phyloP scores from a whole-genome alignment of 805 yeast species.

The Wickerhamiella cacticola region DNA sequence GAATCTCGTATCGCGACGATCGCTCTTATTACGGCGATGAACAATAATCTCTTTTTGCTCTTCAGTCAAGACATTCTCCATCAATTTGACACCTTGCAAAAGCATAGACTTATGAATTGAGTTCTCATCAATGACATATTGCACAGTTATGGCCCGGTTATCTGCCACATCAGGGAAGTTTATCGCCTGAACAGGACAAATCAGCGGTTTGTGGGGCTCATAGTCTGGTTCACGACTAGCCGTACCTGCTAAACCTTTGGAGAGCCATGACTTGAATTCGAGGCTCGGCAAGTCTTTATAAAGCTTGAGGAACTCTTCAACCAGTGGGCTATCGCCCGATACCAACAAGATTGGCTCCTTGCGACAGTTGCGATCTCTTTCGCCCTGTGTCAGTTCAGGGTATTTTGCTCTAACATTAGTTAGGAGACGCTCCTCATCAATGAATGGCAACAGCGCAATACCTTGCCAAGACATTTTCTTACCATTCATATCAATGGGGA shows the following conservation, averaged over 20 bases:
- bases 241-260: slow-evolving; percentile 29
- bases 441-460: slow-evolving; percentile 82
- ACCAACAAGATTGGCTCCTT: slow-evolving; percentile 60
- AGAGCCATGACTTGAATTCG: slow-evolving; percentile 18
- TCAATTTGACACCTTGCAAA: slow-evolving; percentile 63
- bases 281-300: slow-evolving; percentile 26
- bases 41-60: slow-evolving; percentile 54
- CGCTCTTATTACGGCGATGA: slow-evolving; percentile 25
- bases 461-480: slow-evolving; percentile 98
- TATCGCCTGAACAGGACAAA: slow-evolving; percentile 35
- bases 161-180: slow-evolving; percentile 37
- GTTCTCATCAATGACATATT: slow-evolving; percentile 50
- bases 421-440: slow-evolving; percentile 65
- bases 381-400: slow-evolving; percentile 52
- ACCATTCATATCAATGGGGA: slow-evolving; percentile 85
- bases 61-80: slow-evolving; percentile 45
- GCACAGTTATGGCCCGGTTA: slow-evolving; percentile 34
- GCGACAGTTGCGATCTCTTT: slow-evolving; percentile 56
- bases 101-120: slow-evolving; percentile 66
- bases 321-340: slow-evolving; percentile 49
- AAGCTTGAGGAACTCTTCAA: slow-evolving; percentile 31
- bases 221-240: slow-evolving; percentile 27
- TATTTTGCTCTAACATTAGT: slow-evolving; percentile 61
- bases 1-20: slow-evolving; percentile 24
- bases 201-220: slow-evolving; percentile 29